Evolutionary conservation across 208 protist genomes (phyloP), one percentile per base, ranked within the genome.

Genomic region (Wallacemonas sp.): DNA sequence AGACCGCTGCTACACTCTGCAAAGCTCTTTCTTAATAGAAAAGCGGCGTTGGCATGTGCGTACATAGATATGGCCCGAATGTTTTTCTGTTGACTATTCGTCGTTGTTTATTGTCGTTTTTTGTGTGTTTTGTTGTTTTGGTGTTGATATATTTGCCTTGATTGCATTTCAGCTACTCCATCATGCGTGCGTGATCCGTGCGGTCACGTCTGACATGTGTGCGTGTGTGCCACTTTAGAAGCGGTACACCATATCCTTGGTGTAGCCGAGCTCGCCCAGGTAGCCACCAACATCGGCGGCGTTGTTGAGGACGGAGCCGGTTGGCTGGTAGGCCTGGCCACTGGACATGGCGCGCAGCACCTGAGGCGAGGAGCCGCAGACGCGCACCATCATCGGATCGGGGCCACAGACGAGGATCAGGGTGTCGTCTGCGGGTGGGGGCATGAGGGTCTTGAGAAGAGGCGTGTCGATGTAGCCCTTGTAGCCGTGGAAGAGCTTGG

Each of bases 401-500:
- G 91, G 90, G 12, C 93, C 93, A 68, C 91, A 97, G 38, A 97
- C 82, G 39, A 97, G 77, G 34, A 96, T 65, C 14, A 94, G 54
- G 49, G 92, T 96, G 23, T 74, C 72, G 27, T 83, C 68, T 6
- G 76, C 62, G n/a, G 87, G 87, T 52, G 74, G 62, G 14, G 89
- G 90, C 80, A 96, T 93, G 43, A 80, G 91, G 23, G 82, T 76
- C 74, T 81, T 72, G 34, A 97, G 47, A 74, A 94, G 65, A 17
- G 88, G 61, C 9, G 80, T 56, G 41, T 82, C 83, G 27, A 95
- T 92, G 72, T 89, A 78, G n/a, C 92, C 92, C 38, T 70, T 61
- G 66, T 83, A 90, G 69, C 90, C 89, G 16, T 91, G 74, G 72
- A 92, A 98, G 57, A 80, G 68, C 48, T 75, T 81, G 57, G 73